Conservation (phyloP, 2,329 filamentous ascomycete genomes). For the Penicillium hesseltinei region DNA sequence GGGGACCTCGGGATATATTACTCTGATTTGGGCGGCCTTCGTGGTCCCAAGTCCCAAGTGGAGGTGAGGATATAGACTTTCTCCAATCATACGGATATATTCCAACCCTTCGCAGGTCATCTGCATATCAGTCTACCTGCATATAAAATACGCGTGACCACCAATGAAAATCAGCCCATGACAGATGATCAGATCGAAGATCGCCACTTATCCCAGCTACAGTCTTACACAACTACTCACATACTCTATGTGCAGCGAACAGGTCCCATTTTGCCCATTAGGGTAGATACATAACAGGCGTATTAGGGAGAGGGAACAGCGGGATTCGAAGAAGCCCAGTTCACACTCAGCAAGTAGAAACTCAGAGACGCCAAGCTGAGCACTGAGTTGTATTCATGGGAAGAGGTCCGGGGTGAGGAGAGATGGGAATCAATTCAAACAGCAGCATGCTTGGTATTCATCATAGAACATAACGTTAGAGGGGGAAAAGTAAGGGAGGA, state of each 20-base stretch:
- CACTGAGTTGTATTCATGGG: constrained; percentile 4
- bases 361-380: constrained; percentile 3
- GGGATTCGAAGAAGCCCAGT: constrained; percentile 10
- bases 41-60: not conserved
- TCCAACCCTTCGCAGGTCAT: not conserved
- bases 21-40: not conserved
- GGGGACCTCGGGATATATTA: not conserved
- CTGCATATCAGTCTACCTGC: not conserved
- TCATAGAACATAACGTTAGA: constrained; percentile 25
- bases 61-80: not conserved
- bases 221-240: not conserved
- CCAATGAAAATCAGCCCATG: not conserved
- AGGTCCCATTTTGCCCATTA: constrained; percentile 32
- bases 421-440: constrained; percentile 17
- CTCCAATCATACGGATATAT: not conserved
- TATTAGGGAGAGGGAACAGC: constrained; percentile 11
- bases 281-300: constrained; percentile 32
- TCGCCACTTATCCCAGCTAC: not conserved
- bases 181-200: not conserved
- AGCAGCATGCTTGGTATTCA: constrained; percentile 31
- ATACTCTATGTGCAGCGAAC: constrained; percentile 15
- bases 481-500: not conserved
- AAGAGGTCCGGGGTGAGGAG: not conserved
- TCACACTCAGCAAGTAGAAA: constrained; percentile 7
- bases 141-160: not conserved